Evolutionary conservation across 2,329 filamentous ascomycete genomes (phyloP).

Genomic region (Trichophyton simii): DNA sequence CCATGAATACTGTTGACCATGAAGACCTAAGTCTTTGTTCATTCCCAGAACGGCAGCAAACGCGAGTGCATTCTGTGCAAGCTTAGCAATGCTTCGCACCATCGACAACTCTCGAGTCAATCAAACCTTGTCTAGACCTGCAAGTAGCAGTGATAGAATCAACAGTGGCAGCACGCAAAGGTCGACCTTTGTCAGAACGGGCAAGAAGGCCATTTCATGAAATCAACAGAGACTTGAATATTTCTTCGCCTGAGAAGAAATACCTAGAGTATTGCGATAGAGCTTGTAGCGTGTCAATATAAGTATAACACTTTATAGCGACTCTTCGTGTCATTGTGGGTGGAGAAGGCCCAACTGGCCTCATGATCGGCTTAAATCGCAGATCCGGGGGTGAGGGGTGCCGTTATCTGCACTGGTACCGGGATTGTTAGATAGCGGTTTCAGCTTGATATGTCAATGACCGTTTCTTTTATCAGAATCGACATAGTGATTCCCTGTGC

Average conservation of each 20-base stretch:
- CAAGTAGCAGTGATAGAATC: neutral
- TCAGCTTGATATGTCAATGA: no score
- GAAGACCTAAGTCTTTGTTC: slow-evolving; percentile 37
- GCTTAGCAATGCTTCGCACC: neutral
- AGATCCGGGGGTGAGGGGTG: neutral
- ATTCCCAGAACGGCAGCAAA: slow-evolving; percentile 44
- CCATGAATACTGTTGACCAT: slow-evolving; percentile 38
- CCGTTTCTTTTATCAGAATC: no score
- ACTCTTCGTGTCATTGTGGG: neutral
- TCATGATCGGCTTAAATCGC: neutral
- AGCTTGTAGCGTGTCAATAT: no score
- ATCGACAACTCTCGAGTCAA: neutral
- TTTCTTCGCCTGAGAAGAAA: neutral
- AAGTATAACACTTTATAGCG: neutral
- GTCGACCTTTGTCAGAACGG: neutral
- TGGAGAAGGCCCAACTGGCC: neutral
- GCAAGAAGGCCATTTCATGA: neutral
- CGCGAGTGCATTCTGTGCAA: neutral
- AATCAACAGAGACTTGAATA: neutral
- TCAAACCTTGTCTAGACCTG: neutral
- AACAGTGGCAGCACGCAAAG: neutral
- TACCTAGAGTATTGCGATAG: no score
- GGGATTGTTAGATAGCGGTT: no score
- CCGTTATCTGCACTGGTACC: no score
- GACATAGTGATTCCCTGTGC: no score